Evolutionary conservation across 1,284 basidiomycete species (phyloP).

Genomic region (Melampsora larici-populina): DNA sequence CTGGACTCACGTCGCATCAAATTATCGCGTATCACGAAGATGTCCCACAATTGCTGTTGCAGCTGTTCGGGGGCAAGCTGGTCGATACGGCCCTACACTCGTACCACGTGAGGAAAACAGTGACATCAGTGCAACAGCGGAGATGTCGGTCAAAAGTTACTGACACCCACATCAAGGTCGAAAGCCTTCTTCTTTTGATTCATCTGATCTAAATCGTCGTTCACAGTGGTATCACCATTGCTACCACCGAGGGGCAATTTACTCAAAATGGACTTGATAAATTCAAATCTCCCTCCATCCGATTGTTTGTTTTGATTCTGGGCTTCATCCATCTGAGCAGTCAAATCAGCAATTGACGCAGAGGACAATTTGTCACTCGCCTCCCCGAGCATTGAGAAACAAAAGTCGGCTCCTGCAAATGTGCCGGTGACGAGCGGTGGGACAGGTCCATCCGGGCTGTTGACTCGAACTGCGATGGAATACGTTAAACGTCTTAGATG

Average conservation of each 20-base stretch:
- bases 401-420: conserved; percentile 82
- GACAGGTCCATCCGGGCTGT: conserved; percentile 73
- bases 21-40: conserved; percentile 78
- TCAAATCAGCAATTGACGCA: conserved; percentile 83
- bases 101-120: conserved; percentile 55
- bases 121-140: conserved; percentile 65
- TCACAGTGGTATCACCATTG: conserved; percentile 44
- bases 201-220: conserved; percentile 49
- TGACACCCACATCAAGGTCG: conserved; percentile 59
- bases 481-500: conserved; percentile 48
- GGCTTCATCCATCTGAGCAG: conserved; percentile 67
- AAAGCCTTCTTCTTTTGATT: conserved; percentile 62
- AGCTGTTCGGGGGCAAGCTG: conserved; percentile 85
- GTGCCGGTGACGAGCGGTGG: conserved; percentile 83
- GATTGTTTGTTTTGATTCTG: conserved; percentile 24
- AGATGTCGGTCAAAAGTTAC: conserved; percentile 63
- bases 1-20: conserved; percentile 50
- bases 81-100: conserved; percentile 56
- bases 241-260: conserved; percentile 30
- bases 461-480: conserved; percentile 58
- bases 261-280: conserved; percentile 47
- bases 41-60: conserved; percentile 76
- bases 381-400: conserved; percentile 58
- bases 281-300: conserved; percentile 52
- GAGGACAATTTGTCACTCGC: conserved; percentile 61